Conservation (phyloP, 306 rosid genomes). For the Malus asiatica region DNA sequence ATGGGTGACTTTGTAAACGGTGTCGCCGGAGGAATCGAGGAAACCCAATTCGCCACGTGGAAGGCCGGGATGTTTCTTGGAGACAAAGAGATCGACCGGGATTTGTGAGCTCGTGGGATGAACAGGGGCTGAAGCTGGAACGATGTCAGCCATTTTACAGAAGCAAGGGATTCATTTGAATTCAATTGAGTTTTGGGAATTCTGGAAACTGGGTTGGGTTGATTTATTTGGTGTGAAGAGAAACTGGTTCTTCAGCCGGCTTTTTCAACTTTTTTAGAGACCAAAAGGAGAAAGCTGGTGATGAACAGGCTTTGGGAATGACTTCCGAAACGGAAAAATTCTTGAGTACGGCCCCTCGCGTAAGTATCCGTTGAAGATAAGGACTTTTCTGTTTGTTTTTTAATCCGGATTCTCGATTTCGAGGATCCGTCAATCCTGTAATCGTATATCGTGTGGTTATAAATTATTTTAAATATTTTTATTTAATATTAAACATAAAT, state of each 20-base stretch:
- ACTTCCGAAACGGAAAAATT: too few species aligned
- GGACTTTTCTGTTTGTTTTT: neutral
- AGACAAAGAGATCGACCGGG: constrained; percentile 71
- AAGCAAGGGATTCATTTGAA: neutral
- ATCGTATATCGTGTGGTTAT: too few species aligned
- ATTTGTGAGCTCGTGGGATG: constrained; percentile 28
- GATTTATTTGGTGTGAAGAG: neutral
- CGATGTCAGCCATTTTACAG: neutral
- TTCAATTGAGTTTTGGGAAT: neutral
- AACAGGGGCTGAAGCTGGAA: constrained; percentile 3
- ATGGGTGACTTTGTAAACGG: constrained; percentile 41
- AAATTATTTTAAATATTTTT: too few species aligned
- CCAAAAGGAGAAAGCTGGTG: neutral
- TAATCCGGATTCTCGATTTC: too few species aligned
- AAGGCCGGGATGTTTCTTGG: constrained; percentile 49
- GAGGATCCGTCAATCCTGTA: too few species aligned
- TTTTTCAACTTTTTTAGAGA: neutral
- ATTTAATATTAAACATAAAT: too few species aligned
- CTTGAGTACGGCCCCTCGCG: too few species aligned
- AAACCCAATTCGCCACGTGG: constrained; percentile 49
- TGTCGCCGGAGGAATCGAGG: constrained; percentile 32
- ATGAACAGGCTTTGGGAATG: too few species aligned
- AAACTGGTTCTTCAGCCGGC: neutral
- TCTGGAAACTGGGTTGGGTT: neutral
- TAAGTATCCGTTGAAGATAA: too few species aligned